Percentiles rank a stretch among this genome's conserved stretches.
These are phyloP conservation scores for Arabidopsis thaliana DNA, from an alignment of 345 rosid species.

Conservation along the genomic window DNA sequence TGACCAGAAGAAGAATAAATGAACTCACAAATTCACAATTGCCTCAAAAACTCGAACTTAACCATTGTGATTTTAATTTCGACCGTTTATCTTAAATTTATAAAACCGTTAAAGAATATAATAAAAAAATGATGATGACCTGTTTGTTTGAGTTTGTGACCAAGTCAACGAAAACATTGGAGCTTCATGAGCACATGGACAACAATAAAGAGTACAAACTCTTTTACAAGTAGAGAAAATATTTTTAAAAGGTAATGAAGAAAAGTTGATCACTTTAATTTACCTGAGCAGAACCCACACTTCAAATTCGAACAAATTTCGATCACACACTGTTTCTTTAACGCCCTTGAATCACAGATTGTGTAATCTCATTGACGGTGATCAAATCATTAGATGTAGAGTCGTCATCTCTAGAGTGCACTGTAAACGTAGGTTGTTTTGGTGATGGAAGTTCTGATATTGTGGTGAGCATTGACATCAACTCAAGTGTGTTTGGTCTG, in stretches of 20 bases:
- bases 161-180: no score
- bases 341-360: conserved; percentile 10
- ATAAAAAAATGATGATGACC: no score
- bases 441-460: conserved; percentile 1
- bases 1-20: neutral
- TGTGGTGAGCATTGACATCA: conserved; percentile 10
- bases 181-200: no score
- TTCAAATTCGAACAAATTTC: neutral
- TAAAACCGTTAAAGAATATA: no score
- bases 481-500: conserved; percentile 1
- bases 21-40: neutral
- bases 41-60: neutral
- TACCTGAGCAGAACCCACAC: neutral
- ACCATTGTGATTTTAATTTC: neutral
- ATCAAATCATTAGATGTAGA: neutral
- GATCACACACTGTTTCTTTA: neutral
- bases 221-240: no score
- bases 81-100: no score
- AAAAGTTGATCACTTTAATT: neutral
- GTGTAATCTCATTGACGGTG: conserved; percentile 6
- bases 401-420: neutral
- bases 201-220: neutral
- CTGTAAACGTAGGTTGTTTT: neutral
- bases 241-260: neutral
- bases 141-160: no score